Conservation (phyloP, 805 yeast genomes). For the Nakazawaea laoshanensis region DNA sequence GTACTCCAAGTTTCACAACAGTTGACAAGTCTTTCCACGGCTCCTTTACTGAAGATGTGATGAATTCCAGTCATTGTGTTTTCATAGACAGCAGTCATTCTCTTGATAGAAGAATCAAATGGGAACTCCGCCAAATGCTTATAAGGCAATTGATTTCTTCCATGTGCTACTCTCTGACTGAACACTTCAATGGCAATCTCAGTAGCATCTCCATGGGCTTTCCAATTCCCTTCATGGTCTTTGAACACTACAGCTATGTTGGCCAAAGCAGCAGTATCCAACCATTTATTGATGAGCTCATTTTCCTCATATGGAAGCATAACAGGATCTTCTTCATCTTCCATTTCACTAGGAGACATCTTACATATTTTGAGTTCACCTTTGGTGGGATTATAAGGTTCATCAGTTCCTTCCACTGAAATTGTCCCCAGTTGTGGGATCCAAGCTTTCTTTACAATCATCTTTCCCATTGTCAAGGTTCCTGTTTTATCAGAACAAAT, state of each 20-base stretch:
- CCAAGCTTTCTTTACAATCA: constrained; percentile 69
- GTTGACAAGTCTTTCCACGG: constrained; percentile 59
- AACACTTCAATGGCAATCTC: constrained; percentile 84
- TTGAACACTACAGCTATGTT: constrained; percentile 64
- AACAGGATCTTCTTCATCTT: constrained; percentile 25
- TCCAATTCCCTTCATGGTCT: constrained; percentile 47
- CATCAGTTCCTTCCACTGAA: constrained; percentile 43
- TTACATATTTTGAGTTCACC: constrained; percentile 36
- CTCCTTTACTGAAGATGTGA: constrained; percentile 54
- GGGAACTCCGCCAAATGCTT: constrained; percentile 59
- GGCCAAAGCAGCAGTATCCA: constrained; percentile 64
- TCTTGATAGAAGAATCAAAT: constrained; percentile 65
- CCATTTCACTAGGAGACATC: constrained; percentile 27
- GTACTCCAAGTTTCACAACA: constrained; percentile 46
- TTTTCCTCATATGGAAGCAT: constrained; percentile 20
- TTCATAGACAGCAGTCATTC: constrained; percentile 58
- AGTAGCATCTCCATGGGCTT: constrained; percentile 83
- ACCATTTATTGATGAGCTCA: constrained; percentile 31
- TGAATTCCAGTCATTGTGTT: constrained; percentile 20
- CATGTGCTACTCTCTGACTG: constrained; percentile 46
- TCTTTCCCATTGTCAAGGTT: constrained; percentile 71
- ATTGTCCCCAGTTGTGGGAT: constrained; percentile 55
- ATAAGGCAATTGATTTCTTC: constrained; percentile 31
- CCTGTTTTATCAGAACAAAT: constrained; percentile 83
- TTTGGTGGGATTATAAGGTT: constrained; percentile 55